These are phyloP conservation scores for Albifimbria verrucaria DNA, from an alignment of 2,329 filamentous ascomycete genomes.

Conservation along the genomic window DNA sequence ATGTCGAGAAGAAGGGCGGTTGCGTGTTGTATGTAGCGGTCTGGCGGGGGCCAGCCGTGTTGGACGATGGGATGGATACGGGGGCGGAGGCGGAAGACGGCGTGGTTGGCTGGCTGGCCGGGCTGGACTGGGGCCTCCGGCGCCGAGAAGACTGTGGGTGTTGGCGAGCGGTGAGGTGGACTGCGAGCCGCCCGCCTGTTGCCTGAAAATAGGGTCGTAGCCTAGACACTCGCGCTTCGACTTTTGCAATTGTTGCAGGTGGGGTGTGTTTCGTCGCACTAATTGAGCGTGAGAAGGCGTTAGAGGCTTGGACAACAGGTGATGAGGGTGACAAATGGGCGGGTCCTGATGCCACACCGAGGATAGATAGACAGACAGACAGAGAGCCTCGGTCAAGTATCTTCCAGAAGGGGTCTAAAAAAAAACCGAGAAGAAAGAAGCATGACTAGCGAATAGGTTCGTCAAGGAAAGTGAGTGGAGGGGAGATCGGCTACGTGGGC, in stretches of 20 bases:
- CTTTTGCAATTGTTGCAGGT: conserved; percentile 86
- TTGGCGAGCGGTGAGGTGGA: conserved; percentile 35
- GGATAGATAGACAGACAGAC: too few relatives aligned
- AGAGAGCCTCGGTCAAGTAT: conserved; percentile 5
- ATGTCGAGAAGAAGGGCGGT: conserved; percentile 39
- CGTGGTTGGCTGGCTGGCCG: conserved; percentile 26
- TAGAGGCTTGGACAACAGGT: background rate
- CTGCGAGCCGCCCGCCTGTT: conserved; percentile 66
- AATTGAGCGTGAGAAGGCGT: conserved; percentile 15
- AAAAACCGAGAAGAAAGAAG: background rate
- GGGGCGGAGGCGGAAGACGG: conserved; percentile 28
- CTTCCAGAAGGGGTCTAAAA: too few relatives aligned
- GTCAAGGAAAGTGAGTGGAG: conserved; percentile 10
- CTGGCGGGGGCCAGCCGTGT: conserved; percentile 20
- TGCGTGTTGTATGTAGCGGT: conserved; percentile 44
- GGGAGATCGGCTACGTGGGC: conserved; percentile 16
- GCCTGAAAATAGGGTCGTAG: conserved; percentile 85
- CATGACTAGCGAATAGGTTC: conserved; percentile 8
- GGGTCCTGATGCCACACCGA: too few relatives aligned
- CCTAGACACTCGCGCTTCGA: conserved; percentile 83
- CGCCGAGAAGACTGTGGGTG: conserved; percentile 38
- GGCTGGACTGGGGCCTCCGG: conserved; percentile 19
- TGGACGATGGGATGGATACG: conserved; percentile 15
- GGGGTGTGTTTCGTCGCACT: conserved; percentile 97
- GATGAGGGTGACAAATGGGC: conserved; percentile 2